Percentiles rank a stretch among this genome's conserved stretches.
Conservation (phyloP, 108 stramenopile genomes). For the Hondaea fermentalgiana region DNA sequence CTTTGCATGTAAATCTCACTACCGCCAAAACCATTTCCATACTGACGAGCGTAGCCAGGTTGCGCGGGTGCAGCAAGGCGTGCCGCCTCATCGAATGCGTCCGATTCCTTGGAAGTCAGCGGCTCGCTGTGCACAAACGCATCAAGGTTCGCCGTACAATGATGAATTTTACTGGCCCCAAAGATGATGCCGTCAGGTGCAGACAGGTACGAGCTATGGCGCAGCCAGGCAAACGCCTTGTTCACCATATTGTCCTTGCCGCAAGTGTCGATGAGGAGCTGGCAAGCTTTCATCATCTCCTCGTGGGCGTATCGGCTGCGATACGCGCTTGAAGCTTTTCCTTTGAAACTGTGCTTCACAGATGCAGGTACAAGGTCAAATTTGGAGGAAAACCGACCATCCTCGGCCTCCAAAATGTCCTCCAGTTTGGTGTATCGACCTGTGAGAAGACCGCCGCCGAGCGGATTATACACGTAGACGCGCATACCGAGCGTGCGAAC, state of each 20-base stretch:
- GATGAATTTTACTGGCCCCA: constrained; percentile 63
- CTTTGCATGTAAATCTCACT: neutral
- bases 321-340: constrained; percentile 42
- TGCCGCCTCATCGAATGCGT: constrained; percentile 56
- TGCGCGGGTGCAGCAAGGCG: neutral
- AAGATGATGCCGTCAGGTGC: constrained; percentile 61
- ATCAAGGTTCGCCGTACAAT: constrained; percentile 11
- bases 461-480: constrained; percentile 85
- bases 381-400: constrained; percentile 62
- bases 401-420: neutral
- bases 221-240: constrained; percentile 73
- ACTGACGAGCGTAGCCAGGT: neutral
- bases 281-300: constrained; percentile 62
- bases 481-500: constrained; percentile 55
- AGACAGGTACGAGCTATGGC: constrained; percentile 64
- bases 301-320: constrained; percentile 64
- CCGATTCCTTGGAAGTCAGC: constrained; percentile 36
- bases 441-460: constrained; percentile 73
- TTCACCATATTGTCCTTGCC: constrained; percentile 54
- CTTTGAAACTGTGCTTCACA: neutral
- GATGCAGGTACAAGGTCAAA: neutral
- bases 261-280: constrained; percentile 54
- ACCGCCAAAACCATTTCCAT: neutral
- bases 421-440: constrained; percentile 49
- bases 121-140: constrained; percentile 56